Evolutionary conservation across 2,329 filamentous ascomycete species (phyloP), one percentile per base, ranked within the genome.

Genomic region (Chaetomiaceae sp.): DNA sequence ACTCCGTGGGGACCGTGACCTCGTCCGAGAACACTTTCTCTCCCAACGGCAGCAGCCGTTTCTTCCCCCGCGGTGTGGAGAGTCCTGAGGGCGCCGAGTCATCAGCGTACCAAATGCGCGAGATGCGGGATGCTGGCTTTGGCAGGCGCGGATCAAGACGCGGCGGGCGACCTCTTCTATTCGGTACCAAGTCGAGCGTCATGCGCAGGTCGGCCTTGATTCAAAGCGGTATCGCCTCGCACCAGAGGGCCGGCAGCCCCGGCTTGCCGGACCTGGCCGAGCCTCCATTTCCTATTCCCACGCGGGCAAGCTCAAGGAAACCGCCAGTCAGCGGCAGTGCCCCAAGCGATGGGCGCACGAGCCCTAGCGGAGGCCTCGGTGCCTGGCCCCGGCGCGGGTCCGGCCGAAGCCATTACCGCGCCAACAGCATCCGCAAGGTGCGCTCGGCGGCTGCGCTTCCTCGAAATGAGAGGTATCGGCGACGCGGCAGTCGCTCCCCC

Each of bases 221-320:
- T 42, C 84, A 88, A 52, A 91, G 75, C 60, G 85, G 87, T 15
- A 83, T 88, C 42, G 79, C 78, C 20, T 81, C 80, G 10, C 86
- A 91, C 54, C 75, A 76, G 48, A 76, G 79, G 29, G 73, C 83
- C 9, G 70, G 78, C 50, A 88, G 81, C 59, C 82, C 84, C 38
- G 88, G 75, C 62, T 66, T 80, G 43, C 74, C 71, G 40, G 88
- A 81, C 50, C 50, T 70, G 45, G 68, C 64, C 24, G 73, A 79
- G 42, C 90, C 93, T 22, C 93, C 93, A 0, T 96, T 95, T 70
- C 90, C 93, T 0, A 95, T 98, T 6, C 93, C 93, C 0, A 84
- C 83, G 3, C 76, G 93, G 47, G 86, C 88, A 24, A 97, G 91
- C 65, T 98, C 90, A 6, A 81, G 89, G 49, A 83, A 84, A 58